Evolutionary conservation across 2,329 filamentous ascomycete genomes (phyloP), one percentile per base, ranked within the genome.

Genomic region (Alternaria tenuissima): DNA sequence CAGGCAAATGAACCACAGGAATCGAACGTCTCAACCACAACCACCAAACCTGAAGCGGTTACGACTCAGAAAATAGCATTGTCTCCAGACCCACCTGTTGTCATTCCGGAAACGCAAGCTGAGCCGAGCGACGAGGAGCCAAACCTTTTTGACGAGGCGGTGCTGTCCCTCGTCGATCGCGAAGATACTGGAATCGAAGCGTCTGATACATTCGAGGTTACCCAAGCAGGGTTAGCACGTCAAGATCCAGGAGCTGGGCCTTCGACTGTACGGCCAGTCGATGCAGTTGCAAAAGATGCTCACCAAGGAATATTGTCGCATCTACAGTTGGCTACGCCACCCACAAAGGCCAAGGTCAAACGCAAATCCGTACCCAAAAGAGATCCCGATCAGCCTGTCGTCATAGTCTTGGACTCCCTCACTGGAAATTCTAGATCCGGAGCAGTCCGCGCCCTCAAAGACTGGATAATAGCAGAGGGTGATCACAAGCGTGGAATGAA

Each of bases 331-430:
- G 53, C n/a, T 18, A 22, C 65, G 32, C 57, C 69, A 0, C 36
- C 64, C n/a, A 42, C 48, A 7, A 70, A 64, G 38, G 74, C 65
- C 30, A 77, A 73, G 41, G 52, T 58, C 22, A 74, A 70, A 56
- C 61, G 63, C 11, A 68, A 64, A n/a, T 49, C 62, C 1, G 24
- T 59, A 6, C 69, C 62, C 24, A 81, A 74, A 52, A 77, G 70
- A 58, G 71, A 79, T 30, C 66, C 74, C 0, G 57, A 77, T 7
- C 66, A 77, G 53, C 88, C 92, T 1, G 86, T 87, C 36, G 93
- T 98, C 63, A 89, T 98, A 64, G 93, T 92, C 0, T 86, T 98
- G 26, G 95, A 99, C 76, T 98, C 95, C 0, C 83, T 98, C 1
- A 89, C 88, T n/a, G 70, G 58, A 16, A 78, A 5, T 41, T 46